Base-by-base conservation (phyloP, 805 yeast genomes). In the Wickerhamomyces chaumierensis region DNA sequence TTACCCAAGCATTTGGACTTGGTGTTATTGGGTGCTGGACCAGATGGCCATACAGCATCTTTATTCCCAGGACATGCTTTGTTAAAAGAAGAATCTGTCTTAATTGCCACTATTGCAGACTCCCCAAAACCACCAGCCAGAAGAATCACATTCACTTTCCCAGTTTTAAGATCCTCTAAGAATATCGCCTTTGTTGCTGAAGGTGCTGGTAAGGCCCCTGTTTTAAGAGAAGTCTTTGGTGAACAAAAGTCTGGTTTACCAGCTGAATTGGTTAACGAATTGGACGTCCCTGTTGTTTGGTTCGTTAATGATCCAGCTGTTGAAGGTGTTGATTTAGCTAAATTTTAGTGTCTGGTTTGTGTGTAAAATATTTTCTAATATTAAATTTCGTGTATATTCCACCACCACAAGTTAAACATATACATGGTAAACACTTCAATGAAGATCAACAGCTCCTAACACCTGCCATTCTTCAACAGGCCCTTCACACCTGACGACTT, bases 31-130 rank as follows among this genome's bases (percentile, higher is more conserved):
- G 96, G 96, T 18, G 82, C 92, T 57, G 96, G 96, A 7, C 96
- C 96, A 28, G 96, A 87, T 53, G 96, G 96, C 31, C 96, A 87
- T 59, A 87, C 95, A 5, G 84, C 95, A 63, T 87, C 96, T 1
- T 66, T 87, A 45, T 87, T 87, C 73, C 96, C 96, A 12, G 87
- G 81, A 5, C 95, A 86, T 57, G 51, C 58, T 43, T 67, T 85
- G 50, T 66, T 87, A 40, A 46, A 69, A 29, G 90, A 81, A 54
- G 57, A 62, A 20, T 36, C 56, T 9, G 62, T 66, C 43, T 58
- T 60, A 33, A 78, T 87, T 41, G 75, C 88, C 9, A 61, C 74
- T 51, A 73, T 88, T 45, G 67, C 69, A 37, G 90, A 87, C 57
- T 82, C 94, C 11, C 96, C 96, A 58, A 88, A 88, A 61, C 95